phyloP scores from a whole-genome alignment of 2,329 filamentous ascomycete species.

The Colletotrichum liriopes region DNA sequence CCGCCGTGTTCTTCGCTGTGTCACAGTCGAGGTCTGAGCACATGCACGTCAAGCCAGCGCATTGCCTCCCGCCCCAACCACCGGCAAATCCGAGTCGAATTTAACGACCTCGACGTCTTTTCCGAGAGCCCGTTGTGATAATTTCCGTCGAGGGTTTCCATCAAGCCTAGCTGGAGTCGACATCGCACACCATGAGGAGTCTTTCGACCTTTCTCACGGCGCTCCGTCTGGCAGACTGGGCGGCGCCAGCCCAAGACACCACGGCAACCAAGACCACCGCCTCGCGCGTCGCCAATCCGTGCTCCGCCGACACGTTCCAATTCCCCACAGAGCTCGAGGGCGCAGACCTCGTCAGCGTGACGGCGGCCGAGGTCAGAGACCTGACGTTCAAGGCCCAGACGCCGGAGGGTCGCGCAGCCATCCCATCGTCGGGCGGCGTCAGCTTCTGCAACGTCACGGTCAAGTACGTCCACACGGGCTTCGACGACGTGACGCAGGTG shows the following conservation, averaged over 20 bases:
- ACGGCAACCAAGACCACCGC: neutral
- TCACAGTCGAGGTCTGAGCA: constrained; percentile 16
- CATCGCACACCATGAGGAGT: constrained; percentile 20
- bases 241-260: neutral
- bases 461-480: constrained; percentile 48
- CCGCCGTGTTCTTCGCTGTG: constrained; percentile 10
- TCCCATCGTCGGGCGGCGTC: constrained; percentile 37
- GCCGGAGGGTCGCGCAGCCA: constrained; percentile 40
- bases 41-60: neutral
- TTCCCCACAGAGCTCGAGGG: constrained; percentile 25
- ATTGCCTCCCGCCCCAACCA: neutral
- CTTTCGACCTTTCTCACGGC: constrained; percentile 2
- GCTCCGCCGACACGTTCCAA: constrained; percentile 13
- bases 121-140: neutral
- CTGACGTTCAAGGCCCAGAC: constrained; percentile 20
- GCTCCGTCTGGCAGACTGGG: constrained; percentile 9
- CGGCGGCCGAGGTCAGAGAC: constrained; percentile 23
- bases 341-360: constrained; percentile 24
- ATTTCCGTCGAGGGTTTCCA: neutral
- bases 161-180: neutral
- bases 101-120: neutral
- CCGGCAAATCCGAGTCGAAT: neutral
- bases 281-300: neutral
- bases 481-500: constrained; percentile 47
- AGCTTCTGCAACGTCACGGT: constrained; percentile 48